These are phyloP conservation scores for Yarrowia porcina DNA, from an alignment of 805 yeast species.

Conservation along the genomic window DNA sequence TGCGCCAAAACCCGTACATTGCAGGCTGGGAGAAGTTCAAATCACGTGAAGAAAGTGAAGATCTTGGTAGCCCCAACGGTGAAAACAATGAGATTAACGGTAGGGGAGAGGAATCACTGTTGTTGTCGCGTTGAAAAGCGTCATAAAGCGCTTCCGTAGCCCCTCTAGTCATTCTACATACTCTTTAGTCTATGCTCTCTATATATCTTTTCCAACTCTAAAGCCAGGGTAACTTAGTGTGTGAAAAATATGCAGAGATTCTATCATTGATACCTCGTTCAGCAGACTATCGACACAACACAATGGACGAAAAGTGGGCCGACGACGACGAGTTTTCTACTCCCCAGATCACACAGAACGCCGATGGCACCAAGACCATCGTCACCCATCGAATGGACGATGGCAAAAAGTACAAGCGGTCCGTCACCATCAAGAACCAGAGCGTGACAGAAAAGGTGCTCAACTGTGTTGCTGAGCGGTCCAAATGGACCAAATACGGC, in stretches of 20 bases:
- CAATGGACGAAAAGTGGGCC: constrained; percentile 52
- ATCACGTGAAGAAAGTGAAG: constrained; percentile 16
- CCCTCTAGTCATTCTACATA: too few relatives aligned
- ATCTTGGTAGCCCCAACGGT: too few relatives aligned
- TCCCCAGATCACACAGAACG: constrained; percentile 70
- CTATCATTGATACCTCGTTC: constrained; percentile 11
- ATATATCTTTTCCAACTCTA: background rate
- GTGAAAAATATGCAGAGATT: constrained; percentile 23
- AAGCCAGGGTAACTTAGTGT: constrained; percentile 23
- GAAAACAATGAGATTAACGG: too few relatives aligned
- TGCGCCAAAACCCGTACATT: background rate
- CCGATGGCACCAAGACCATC: constrained; percentile 88
- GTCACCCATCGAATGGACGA: constrained; percentile 65
- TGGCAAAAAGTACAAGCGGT: constrained; percentile 76
- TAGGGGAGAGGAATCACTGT: background rate
- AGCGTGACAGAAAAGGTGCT: constrained; percentile 78
- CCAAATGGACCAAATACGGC: constrained; percentile 86
- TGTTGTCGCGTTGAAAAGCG: background rate
- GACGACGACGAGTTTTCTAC: constrained; percentile 48
- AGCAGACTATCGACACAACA: constrained; percentile 44
- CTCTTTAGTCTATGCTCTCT: background rate
- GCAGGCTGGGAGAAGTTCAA: constrained; percentile 1
- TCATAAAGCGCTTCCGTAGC: too few relatives aligned
- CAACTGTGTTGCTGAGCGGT: constrained; percentile 81
- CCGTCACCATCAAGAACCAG: constrained; percentile 78